These are phyloP conservation scores for Candida oleophila DNA, from an alignment of 805 yeast genomes.

Conservation along the genomic window DNA sequence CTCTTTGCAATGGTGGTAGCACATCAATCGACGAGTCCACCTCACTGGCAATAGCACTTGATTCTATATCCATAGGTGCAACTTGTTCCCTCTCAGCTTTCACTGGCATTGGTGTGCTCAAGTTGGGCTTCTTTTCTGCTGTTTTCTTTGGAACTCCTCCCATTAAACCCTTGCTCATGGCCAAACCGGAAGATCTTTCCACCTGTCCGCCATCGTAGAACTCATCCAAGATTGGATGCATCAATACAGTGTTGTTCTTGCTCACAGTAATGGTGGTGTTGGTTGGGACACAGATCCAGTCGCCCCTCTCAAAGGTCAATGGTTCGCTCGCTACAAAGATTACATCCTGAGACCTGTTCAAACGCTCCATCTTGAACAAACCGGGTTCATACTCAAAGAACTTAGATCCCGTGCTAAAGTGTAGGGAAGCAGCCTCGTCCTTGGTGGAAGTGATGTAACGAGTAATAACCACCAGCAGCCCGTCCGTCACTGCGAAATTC, in stretches of 20 bases:
- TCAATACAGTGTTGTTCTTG: slow-evolving; percentile 73
- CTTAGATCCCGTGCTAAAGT: slow-evolving; percentile 89
- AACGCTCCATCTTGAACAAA: slow-evolving; percentile 89
- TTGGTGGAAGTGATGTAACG: slow-evolving; percentile 85
- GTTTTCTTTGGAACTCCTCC: slow-evolving; percentile 76
- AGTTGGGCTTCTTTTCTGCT: slow-evolving; percentile 5
- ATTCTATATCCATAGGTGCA: neutral
- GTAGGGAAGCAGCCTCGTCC: slow-evolving; percentile 95
- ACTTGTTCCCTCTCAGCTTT: neutral
- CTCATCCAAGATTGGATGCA: slow-evolving; percentile 91
- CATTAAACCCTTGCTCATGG: slow-evolving; percentile 89
- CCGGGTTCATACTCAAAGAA: slow-evolving; percentile 91
- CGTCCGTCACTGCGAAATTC: slow-evolving; percentile 95
- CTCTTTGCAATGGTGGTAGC: slow-evolving; percentile 36
- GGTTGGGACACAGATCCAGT: slow-evolving; percentile 96
- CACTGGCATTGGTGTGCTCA: neutral
- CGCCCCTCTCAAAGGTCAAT: slow-evolving; percentile 91
- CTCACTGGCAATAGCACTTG: slow-evolving; percentile 11
- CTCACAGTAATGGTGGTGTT: slow-evolving; percentile 81
- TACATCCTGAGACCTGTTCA: slow-evolving; percentile 89
- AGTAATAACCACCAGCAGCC: slow-evolving; percentile 79
- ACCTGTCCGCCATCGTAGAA: slow-evolving; percentile 71
- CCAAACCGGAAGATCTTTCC: slow-evolving; percentile 74
- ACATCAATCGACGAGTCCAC: slow-evolving; percentile 23
- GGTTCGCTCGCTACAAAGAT: slow-evolving; percentile 98